A percentile compares a stretch with the other conserved stretches of the same genome.
These are phyloP conservation scores for Trichoderma sp. DNA, from an alignment of 2,329 filamentous ascomycete genomes.

Conservation along the genomic window DNA sequence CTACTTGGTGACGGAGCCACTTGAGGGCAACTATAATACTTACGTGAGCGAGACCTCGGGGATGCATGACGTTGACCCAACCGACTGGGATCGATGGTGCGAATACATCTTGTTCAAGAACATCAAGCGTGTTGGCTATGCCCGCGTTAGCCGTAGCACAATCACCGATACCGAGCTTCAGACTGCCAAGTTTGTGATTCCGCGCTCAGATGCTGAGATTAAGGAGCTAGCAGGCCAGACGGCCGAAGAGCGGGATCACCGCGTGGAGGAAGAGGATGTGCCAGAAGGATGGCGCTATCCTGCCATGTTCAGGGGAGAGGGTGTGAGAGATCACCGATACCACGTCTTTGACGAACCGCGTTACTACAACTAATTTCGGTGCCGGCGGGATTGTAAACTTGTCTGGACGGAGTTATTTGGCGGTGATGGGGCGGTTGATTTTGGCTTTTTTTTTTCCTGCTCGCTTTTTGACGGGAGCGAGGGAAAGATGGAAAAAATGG, in stretches of 20 bases:
- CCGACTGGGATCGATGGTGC: slow-evolving; percentile 97
- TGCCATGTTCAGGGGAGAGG: slow-evolving; percentile 74
- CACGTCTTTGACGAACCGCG: slow-evolving; percentile 93
- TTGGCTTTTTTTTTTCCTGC: neutral
- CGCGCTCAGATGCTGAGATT: slow-evolving; percentile 57
- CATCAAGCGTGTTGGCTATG: slow-evolving; percentile 81
- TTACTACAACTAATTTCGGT: slow-evolving; percentile 52
- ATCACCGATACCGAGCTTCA: slow-evolving; percentile 98
- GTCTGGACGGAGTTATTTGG: slow-evolving; percentile 17
- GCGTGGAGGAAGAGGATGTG: slow-evolving; percentile 68
- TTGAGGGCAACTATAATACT: slow-evolving; percentile 93
- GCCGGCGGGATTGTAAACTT: slow-evolving; percentile 13
- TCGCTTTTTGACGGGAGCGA: neutral
- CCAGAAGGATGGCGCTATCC: slow-evolving; percentile 80
- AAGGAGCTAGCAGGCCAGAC: slow-evolving; percentile 39
- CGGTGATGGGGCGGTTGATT: slow-evolving; percentile 5
- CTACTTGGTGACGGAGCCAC: slow-evolving; percentile 88
- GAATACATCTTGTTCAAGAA: slow-evolving; percentile 97
- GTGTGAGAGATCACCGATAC: slow-evolving; percentile 84
- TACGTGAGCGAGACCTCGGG: slow-evolving; percentile 83
- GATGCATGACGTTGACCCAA: slow-evolving; percentile 92
- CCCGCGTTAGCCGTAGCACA: slow-evolving; percentile 78
- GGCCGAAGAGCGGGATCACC: slow-evolving; percentile 53
- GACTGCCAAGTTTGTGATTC: slow-evolving; percentile 91
- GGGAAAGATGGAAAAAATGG: neutral